phyloP scores from a whole-genome alignment of 805 yeast species.

The Saturnispora halmiae region DNA sequence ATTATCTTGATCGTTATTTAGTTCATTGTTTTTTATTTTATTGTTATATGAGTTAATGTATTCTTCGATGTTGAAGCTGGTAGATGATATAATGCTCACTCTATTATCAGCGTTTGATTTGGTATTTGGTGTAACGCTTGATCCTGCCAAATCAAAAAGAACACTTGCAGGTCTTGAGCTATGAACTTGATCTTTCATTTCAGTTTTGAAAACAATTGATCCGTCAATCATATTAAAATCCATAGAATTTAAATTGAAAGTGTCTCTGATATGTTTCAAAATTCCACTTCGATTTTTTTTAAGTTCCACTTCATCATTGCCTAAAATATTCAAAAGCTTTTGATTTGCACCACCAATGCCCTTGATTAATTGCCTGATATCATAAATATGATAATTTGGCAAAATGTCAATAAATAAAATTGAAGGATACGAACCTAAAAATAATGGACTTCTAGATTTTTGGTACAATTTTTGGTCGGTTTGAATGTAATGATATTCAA shows the following conservation, averaged over 20 bases:
- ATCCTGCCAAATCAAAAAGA: slow-evolving; percentile 24
- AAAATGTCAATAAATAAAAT: slow-evolving; percentile 51
- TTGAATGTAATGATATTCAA: slow-evolving; percentile 54
- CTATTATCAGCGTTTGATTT: slow-evolving; percentile 21
- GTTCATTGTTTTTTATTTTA: no score
- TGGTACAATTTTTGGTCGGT: slow-evolving; percentile 34
- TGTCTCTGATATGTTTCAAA: slow-evolving; percentile 50
- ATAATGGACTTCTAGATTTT: slow-evolving; percentile 45
- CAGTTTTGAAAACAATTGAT: slow-evolving; percentile 51
- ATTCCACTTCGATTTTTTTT: slow-evolving; percentile 34
- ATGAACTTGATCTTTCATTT: slow-evolving; percentile 13
- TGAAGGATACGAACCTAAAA: slow-evolving; percentile 57
- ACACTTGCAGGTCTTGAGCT: slow-evolving; percentile 25
- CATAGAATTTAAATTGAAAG: slow-evolving; percentile 51
- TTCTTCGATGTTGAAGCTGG: slow-evolving; percentile 28
- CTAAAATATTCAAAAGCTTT: not conserved
- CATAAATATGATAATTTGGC: slow-evolving; percentile 49
- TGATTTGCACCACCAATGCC: slow-evolving; percentile 38
- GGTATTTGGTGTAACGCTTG: not conserved
- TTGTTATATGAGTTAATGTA: slow-evolving; percentile 20
- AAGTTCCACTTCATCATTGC: slow-evolving; percentile 1
- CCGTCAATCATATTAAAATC: slow-evolving; percentile 43
- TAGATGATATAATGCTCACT: slow-evolving; percentile 29
- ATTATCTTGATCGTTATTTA: no score
- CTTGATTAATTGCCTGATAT: slow-evolving; percentile 42